These are phyloP conservation scores for Botrytis deweyae DNA, from an alignment of 2,329 filamentous ascomycete genomes.

Conservation along the genomic window DNA sequence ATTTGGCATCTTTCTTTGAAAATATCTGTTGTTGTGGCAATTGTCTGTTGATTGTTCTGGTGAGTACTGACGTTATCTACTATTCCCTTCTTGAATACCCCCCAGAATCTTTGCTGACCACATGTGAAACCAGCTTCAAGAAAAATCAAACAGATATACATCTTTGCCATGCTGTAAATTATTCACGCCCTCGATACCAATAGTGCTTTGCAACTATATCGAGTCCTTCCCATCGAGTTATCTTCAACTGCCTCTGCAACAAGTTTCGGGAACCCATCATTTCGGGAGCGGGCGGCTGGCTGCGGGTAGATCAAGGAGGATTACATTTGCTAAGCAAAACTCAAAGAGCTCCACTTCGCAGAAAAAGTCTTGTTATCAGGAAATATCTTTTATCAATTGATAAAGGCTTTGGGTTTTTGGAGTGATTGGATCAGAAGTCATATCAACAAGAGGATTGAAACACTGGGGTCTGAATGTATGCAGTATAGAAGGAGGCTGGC, in stretches of 20 bases:
- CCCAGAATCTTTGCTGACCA: slow-evolving; percentile 12
- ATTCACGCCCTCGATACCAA: slow-evolving; percentile 23
- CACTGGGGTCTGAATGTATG: slow-evolving; percentile 18
- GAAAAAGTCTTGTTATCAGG: slow-evolving; percentile 18
- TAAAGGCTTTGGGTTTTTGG: neutral
- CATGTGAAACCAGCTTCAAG: slow-evolving; percentile 16
- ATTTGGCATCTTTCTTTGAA: neutral
- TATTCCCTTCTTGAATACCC: neutral
- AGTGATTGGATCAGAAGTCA: neutral
- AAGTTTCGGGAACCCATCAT: neutral
- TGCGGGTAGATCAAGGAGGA: slow-evolving; percentile 16
- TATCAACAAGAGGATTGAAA: slow-evolving; percentile 3
- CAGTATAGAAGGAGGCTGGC: slow-evolving; percentile 15
- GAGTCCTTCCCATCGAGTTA: slow-evolving; percentile 15
- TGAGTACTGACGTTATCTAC: neutral
- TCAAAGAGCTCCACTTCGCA: slow-evolving; percentile 17
- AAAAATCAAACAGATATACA: slow-evolving; percentile 17
- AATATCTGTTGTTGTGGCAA: neutral
- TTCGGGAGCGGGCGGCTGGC: neutral
- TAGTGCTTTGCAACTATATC: slow-evolving; percentile 20
- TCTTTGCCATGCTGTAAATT: slow-evolving; percentile 30
- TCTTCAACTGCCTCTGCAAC: neutral
- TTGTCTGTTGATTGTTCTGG: neutral
- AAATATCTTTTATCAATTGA: neutral
- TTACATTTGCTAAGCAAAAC: slow-evolving; percentile 20